These are phyloP conservation scores for Diaporthe citrichinensis DNA, from an alignment of 2,329 filamentous ascomycete species.

Conservation along the genomic window DNA sequence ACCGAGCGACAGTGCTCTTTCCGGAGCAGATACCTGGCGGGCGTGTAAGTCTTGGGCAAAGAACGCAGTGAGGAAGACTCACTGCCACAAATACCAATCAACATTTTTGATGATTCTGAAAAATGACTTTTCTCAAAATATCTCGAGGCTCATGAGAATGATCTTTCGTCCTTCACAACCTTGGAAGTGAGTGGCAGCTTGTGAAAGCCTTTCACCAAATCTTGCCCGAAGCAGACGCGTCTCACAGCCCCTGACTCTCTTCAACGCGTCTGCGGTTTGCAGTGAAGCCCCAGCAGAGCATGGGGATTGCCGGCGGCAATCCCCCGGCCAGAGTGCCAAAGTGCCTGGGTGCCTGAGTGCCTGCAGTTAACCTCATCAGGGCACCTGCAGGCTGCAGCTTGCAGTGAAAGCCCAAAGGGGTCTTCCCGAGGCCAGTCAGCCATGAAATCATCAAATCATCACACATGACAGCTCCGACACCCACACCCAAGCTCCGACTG, in stretches of 20 bases:
- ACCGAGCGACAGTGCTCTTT: conserved; percentile 90
- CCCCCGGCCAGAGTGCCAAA: neutral
- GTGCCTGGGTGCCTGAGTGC: conserved; percentile 4
- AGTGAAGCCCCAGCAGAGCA: neutral
- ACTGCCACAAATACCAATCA: conserved; percentile 84
- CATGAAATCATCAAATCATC: conserved; percentile 11
- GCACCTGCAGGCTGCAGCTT: conserved; percentile 24
- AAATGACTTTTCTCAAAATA: neutral
- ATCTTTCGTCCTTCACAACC: neutral
- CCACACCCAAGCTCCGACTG: neutral
- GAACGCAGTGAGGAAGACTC: conserved; percentile 48
- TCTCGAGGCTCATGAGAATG: neutral
- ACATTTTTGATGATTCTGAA: conserved; percentile 64
- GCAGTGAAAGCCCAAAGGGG: neutral
- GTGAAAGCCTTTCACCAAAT: conserved; percentile 17
- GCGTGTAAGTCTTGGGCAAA: conserved; percentile 38
- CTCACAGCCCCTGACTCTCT: conserved; percentile 9
- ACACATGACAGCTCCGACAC: conserved; percentile 22
- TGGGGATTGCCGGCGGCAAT: conserved; percentile 28
- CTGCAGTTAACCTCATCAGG: neutral
- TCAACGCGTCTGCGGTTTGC: conserved; percentile 8
- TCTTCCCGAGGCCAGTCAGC: conserved; percentile 3
- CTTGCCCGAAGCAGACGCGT: conserved; percentile 8
- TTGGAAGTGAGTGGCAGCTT: neutral
- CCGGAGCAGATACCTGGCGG: conserved; percentile 88